Conservation (phyloP, 257 asterid species). For the Solanum chilense region DNA sequence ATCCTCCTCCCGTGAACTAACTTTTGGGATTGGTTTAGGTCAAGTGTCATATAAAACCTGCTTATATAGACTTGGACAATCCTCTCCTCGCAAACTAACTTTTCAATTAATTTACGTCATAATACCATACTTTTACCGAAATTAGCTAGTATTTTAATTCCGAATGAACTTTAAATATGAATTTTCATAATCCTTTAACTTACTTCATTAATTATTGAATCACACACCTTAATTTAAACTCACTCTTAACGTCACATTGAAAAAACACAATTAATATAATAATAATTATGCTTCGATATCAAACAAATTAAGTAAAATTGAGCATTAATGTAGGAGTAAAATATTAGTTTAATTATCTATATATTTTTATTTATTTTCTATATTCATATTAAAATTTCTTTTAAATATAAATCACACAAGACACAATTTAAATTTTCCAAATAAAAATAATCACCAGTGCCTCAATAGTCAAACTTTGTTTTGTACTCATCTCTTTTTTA, state of each 20-base stretch:
- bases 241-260: not conserved
- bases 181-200: too few species aligned
- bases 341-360: not conserved
- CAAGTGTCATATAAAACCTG: not conserved
- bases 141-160: not conserved
- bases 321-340: not conserved
- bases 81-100: too few species aligned
- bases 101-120: too few species aligned
- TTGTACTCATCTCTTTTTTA: not conserved
- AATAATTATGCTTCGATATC: not conserved
- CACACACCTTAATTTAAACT: too few species aligned
- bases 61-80: too few species aligned
- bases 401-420: too few species aligned
- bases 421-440: not conserved
- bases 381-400: too few species aligned
- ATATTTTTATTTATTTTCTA: not conserved
- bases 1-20: too few species aligned
- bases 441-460: too few species aligned
- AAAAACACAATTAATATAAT: too few species aligned
- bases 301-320: not conserved
- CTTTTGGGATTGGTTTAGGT: not conserved
- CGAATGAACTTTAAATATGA: not conserved
- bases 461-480: not conserved
- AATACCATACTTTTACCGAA: accelerated
- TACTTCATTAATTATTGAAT: too few species aligned